Evolutionary conservation across 1,284 basidiomycete genomes (phyloP), one percentile per base, ranked within the genome.

Genomic region (Macrocybe sp.): DNA sequence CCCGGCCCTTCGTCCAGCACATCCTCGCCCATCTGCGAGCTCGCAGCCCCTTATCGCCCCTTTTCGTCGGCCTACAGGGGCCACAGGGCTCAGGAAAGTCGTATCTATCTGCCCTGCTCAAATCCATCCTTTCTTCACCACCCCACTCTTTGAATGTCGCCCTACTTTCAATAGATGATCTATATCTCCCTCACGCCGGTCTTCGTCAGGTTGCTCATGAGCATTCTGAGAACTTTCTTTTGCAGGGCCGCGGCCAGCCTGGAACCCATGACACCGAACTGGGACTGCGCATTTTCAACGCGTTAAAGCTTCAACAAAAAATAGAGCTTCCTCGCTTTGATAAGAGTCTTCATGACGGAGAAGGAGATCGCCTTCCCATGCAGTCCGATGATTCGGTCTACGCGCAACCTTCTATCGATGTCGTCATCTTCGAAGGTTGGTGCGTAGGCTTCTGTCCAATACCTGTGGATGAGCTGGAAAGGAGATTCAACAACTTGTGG

Each of bases 401-500:
- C 2, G 67, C 84, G 6, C 55, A 63, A 12, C 67, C 76, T 2
- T 78, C 80, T 0, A 60, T 95, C 2, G 90, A 96, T 60, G 69
- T 97, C n/a, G 85, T 97, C 41, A 75, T 98, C 40, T 72, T 97
- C 42, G 92, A 94, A 64, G 89, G 88, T 6, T 90, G 89, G 88
- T 89, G 83, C 63, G 78, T 85, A 5, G 88, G 88, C 2, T 91
- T 91, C 58, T 76, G 75, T 51, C 81, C 87, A 7, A 70, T 81
- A 12, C 59, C 73, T 0, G 46, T 53, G 11, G 63, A 67, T 28
- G 77, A 79, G 52, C 63, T 92, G 56, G 63, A 69, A 43, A 45
- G 52, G 35, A 61, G 63, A 44, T 76, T 73, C 73, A 55, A 66
- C 50, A 56, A 62, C 42, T 48, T 63, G 16, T 78, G 69, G 76